Percentiles rank a stretch among this genome's conserved stretches.
Conservation (phyloP, 73 alveolate species). For the Paramecium primaurelia region DNA sequence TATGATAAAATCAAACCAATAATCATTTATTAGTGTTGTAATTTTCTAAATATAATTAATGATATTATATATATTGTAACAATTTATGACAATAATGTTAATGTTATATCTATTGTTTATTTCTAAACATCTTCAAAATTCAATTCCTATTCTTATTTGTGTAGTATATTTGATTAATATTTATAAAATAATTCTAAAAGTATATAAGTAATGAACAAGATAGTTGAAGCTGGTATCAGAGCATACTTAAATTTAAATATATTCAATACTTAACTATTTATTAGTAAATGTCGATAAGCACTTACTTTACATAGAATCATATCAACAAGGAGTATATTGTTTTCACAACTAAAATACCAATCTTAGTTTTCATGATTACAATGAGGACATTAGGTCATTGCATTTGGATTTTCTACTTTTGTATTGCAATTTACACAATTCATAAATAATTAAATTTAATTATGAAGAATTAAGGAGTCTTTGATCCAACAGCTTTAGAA, state of each 20-base stretch:
- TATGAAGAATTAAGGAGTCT: slow-evolving; percentile 24
- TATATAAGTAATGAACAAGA: too few species aligned
- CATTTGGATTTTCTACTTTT: background rate
- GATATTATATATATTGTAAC: background rate
- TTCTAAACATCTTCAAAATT: background rate
- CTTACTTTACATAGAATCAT: background rate
- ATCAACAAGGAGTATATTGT: background rate
- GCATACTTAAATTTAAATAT: too few species aligned
- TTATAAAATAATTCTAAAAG: too few species aligned
- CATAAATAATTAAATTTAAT: background rate
- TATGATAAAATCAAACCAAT: background rate
- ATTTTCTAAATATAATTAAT: background rate
- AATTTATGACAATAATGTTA: background rate
- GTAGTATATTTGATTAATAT: background rate
- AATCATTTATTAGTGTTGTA: background rate
- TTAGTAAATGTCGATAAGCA: too few species aligned
- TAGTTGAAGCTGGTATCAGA: too few species aligned
- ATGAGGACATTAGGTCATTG: background rate
- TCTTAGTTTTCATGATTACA: too few species aligned
- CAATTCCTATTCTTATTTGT: background rate
- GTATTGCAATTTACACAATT: background rate
- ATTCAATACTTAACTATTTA: too few species aligned
- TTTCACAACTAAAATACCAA: background rate
- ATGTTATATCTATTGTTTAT: background rate
- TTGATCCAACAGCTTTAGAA: slow-evolving; percentile 27